Evolutionary conservation across 192 early-diverging fungal species (phyloP).

Genomic region (Chytriomyces sp.): DNA sequence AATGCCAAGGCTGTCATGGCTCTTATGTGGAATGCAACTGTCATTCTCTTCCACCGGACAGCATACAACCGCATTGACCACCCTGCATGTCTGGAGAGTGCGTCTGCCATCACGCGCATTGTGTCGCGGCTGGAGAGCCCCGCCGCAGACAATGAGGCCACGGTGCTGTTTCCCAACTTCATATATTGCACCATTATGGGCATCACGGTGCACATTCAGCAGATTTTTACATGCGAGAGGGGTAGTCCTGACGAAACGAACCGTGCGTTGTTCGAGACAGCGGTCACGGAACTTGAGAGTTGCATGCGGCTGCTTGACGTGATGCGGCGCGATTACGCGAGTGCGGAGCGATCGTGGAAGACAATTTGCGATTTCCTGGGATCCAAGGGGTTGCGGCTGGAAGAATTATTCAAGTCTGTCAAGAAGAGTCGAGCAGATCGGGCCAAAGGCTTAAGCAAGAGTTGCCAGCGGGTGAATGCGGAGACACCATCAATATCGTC

Average conservation of each 20-base stretch:
- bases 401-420: not conserved
- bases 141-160: not conserved
- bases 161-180: constrained; percentile 18
- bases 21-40: constrained; percentile 8
- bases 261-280: not conserved
- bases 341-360: constrained; percentile 3
- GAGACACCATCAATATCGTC: not conserved
- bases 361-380: constrained; percentile 17
- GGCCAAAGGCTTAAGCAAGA: not conserved
- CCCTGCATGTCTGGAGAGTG: not conserved
- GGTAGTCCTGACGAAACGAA: not conserved
- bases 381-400: constrained; percentile 16
- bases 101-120: not conserved
- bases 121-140: not conserved
- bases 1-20: constrained; percentile 7
- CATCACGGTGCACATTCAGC: not conserved
- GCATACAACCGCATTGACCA: constrained; percentile 14
- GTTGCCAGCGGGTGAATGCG: not conserved
- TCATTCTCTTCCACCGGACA: constrained; percentile 12
- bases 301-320: constrained; percentile 20
- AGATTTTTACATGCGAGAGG: not conserved
- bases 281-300: not conserved
- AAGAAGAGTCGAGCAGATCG: not conserved
- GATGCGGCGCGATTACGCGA: not conserved
- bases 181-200: constrained; percentile 9